These are phyloP conservation scores for Monosporascus sp. DNA, from an alignment of 2,329 filamentous ascomycete species.

Conservation along the genomic window DNA sequence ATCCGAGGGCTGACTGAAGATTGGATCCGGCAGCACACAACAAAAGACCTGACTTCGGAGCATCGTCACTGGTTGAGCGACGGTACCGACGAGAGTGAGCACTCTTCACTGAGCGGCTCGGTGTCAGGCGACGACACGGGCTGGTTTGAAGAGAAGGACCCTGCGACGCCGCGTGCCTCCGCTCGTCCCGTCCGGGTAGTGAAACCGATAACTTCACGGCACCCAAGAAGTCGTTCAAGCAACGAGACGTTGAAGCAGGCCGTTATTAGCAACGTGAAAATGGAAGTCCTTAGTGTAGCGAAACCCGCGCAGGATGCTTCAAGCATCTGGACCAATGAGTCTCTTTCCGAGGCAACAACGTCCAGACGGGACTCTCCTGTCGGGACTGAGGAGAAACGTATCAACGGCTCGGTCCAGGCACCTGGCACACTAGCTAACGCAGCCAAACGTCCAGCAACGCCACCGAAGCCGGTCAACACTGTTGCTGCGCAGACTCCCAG, in stretches of 20 bases:
- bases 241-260: conserved; percentile 49
- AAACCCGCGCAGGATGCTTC: conserved; percentile 18
- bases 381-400: conserved; percentile 22
- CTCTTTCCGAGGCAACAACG: conserved; percentile 17
- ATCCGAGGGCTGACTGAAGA: conserved; percentile 67
- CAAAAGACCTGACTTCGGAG: conserved; percentile 63
- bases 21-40: conserved; percentile 82
- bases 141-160: conserved; percentile 45
- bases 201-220: conserved; percentile 25
- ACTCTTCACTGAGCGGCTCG: conserved; percentile 68
- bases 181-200: conserved; percentile 23
- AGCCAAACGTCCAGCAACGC: conserved; percentile 17
- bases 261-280: conserved; percentile 20
- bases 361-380: conserved; percentile 23
- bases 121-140: conserved; percentile 41
- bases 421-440: conserved; percentile 6
- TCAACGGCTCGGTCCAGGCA: conserved; percentile 22
- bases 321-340: conserved; percentile 22
- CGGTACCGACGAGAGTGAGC: conserved; percentile 65
- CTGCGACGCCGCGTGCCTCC: conserved; percentile 42
- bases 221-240: conserved; percentile 46
- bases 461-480: conserved; percentile 27
- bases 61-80: conserved; percentile 81
- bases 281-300: conserved; percentile 21
- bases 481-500: conserved; percentile 45